Percentiles rank a stretch among this genome's conserved stretches.
These are phyloP conservation scores for Fusarium multiceps DNA, from an alignment of 2,329 filamentous ascomycete genomes.

Conservation along the genomic window DNA sequence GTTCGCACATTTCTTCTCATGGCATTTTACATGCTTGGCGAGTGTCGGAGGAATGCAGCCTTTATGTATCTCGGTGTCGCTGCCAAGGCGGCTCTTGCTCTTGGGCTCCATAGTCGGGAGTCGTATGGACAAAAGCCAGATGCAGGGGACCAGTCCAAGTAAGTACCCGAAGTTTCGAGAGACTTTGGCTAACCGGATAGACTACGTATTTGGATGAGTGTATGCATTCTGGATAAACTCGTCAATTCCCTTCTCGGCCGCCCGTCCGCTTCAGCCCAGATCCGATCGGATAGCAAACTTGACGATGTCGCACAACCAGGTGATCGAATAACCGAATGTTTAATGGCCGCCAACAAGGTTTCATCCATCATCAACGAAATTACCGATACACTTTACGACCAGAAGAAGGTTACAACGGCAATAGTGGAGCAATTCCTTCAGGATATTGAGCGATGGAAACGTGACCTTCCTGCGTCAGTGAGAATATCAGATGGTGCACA, in stretches of 20 bases:
- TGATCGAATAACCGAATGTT: conserved; percentile 43
- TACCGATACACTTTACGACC: conserved; percentile 56
- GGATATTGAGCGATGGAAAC: conserved; percentile 59
- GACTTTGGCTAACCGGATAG: conserved; percentile 28
- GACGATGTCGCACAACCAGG: conserved; percentile 26
- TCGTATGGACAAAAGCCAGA: conserved; percentile 35
- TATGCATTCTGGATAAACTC: conserved; percentile 54
- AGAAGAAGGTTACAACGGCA: conserved; percentile 47
- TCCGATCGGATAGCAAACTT: conserved; percentile 26
- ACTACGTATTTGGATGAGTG: conserved; percentile 52
- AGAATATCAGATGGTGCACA: conserved; percentile 27
- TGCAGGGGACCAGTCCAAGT: conserved; percentile 36
- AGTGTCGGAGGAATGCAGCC: conserved; percentile 70
- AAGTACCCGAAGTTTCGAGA: background rate
- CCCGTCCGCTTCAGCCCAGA: conserved; percentile 49
- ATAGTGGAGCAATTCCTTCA: conserved; percentile 55
- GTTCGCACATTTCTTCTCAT: conserved; percentile 60
- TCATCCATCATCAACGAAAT: conserved; percentile 59
- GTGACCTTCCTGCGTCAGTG: conserved; percentile 54
- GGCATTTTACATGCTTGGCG: conserved; percentile 76
- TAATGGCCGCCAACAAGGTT: conserved; percentile 57
- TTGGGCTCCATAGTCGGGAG: conserved; percentile 62
- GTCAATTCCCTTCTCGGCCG: conserved; percentile 54
- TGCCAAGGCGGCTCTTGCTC: conserved; percentile 64
- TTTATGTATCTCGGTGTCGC: conserved; percentile 74